Conservation (phyloP, 495 filamentous ascomycete genomes). For the Aspergillus olivimuriae region DNA sequence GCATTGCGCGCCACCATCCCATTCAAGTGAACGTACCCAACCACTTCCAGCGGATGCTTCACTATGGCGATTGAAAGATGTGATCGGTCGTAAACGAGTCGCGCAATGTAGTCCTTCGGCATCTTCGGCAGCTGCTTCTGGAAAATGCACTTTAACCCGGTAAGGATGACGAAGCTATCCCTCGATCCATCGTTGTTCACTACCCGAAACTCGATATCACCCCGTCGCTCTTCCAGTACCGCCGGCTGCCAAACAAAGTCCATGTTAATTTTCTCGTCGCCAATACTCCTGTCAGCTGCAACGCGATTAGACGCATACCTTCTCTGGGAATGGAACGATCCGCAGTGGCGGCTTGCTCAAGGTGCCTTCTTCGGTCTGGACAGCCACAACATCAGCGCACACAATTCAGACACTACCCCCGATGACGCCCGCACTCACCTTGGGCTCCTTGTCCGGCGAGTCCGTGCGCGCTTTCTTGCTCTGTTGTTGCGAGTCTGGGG, state of each 20-base stretch:
- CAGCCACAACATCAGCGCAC: neutral
- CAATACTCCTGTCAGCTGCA: too few relatives aligned
- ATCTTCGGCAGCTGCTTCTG: constrained; percentile 98
- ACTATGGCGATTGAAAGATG: constrained; percentile 96
- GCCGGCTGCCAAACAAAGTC: constrained; percentile 55
- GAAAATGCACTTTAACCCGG: constrained; percentile 95
- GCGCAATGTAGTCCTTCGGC: constrained; percentile 98
- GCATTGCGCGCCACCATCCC: constrained; percentile 4
- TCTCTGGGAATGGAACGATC: constrained; percentile 77
- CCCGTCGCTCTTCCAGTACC: constrained; percentile 87
- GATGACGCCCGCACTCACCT: constrained; percentile 22
- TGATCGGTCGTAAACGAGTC: constrained; percentile 93
- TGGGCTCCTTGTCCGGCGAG: constrained; percentile 46
- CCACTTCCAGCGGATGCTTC: constrained; percentile 90
- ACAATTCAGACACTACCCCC: neutral
- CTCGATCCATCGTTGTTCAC: constrained; percentile 91
- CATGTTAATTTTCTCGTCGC: too few relatives aligned
- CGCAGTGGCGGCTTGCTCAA: constrained; percentile 36
- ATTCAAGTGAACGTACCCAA: constrained; percentile 48
- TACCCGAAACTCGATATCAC: constrained; percentile 94
- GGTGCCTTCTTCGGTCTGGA: constrained; percentile 26
- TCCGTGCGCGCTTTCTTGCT: constrained; percentile 58
- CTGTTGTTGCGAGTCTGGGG: constrained; percentile 44
- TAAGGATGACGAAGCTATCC: constrained; percentile 90
- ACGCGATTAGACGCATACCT: too few relatives aligned